phyloP scores from a whole-genome alignment of 140 eudicot genomes.

The Flaveria floridana region DNA sequence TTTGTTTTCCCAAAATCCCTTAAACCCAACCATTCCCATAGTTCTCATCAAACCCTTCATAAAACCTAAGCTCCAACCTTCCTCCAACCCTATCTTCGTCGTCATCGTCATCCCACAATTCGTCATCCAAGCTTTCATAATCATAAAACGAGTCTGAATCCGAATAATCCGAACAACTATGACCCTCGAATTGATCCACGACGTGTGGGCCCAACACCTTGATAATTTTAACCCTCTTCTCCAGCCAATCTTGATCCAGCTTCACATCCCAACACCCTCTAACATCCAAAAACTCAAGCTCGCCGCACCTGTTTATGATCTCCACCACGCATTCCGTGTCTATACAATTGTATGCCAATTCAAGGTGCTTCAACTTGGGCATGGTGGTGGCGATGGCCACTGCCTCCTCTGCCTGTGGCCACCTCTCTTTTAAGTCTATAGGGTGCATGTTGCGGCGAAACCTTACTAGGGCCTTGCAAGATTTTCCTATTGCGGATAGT shows the following conservation, averaged over 20 bases:
- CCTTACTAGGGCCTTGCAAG: conserved; percentile 52
- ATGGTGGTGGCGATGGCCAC: conserved; percentile 72
- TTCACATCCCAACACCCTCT: conserved; percentile 90
- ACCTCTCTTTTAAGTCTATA: conserved; percentile 40
- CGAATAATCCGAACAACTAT: conserved; percentile 58
- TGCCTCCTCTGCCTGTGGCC: conserved; percentile 74
- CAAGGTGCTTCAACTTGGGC: conserved; percentile 75
- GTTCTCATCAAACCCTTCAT: conserved; percentile 57
- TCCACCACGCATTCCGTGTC: conserved; percentile 51
- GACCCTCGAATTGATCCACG: conserved; percentile 50
- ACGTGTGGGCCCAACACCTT: conserved; percentile 68
- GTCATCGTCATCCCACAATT: conserved; percentile 48
- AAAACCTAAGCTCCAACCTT: conserved; percentile 61
- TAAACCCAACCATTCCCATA: conserved; percentile 57
- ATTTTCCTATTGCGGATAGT: conserved; percentile 61
- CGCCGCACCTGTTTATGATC: conserved; percentile 47
- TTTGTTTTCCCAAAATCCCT: conserved; percentile 18
- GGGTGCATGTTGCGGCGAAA: conserved; percentile 89
- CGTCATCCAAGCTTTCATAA: conserved; percentile 60
- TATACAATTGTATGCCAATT: conserved; percentile 58
- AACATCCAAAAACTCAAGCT: conserved; percentile 67
- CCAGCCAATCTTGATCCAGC: conserved; percentile 52
- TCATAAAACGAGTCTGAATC: conserved; percentile 64
- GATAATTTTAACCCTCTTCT: conserved; percentile 35
- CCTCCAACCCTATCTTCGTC: conserved; percentile 49